A percentile compares a stretch with the other conserved stretches of the same genome.
Conservation (phyloP, 2,329 filamentous ascomycete species). For the Domatiomyces catenatus region DNA sequence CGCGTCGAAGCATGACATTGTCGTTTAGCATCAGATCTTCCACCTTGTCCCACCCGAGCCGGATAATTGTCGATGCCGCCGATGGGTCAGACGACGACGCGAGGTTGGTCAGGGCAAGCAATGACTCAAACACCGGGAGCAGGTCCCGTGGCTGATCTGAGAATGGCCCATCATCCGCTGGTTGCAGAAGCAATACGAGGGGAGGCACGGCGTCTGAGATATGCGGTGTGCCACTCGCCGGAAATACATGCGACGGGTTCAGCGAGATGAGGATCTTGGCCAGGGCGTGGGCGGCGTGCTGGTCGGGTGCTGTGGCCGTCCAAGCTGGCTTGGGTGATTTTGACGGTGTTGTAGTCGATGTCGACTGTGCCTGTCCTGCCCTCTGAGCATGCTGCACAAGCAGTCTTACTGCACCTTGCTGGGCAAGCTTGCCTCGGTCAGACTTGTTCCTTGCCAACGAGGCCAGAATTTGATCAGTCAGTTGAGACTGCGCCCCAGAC, state of each 20-base stretch:
- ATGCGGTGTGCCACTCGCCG: constrained; percentile 55
- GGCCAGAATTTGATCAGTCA: constrained; percentile 62
- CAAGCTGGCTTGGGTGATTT: constrained; percentile 24
- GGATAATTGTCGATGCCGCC: constrained; percentile 55
- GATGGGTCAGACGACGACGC: constrained; percentile 45
- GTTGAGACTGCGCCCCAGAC: constrained; percentile 53
- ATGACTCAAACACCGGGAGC: constrained; percentile 73
- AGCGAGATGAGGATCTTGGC: constrained; percentile 76
- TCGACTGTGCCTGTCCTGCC: constrained; percentile 7
- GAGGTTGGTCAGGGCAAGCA: constrained; percentile 87
- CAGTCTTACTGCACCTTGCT: constrained; percentile 84
- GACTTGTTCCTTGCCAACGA: constrained; percentile 60
- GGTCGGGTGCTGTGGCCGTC: constrained; percentile 19
- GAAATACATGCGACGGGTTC: constrained; percentile 72
- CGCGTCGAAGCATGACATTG: constrained; percentile 63
- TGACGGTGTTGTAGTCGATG: neutral
- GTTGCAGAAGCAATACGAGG: constrained; percentile 56
- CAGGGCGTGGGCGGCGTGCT: constrained; percentile 55
- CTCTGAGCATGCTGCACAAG: constrained; percentile 51
- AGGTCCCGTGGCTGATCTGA: constrained; percentile 51
- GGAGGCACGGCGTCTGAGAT: constrained; percentile 68
- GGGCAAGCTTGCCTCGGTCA: constrained; percentile 64
- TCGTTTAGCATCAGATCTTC: constrained; percentile 71
- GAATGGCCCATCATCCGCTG: constrained; percentile 32
- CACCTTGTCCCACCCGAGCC: constrained; percentile 55